A percentile compares a stretch with the other conserved stretches of the same genome.
Conservation (phyloP, 169 alveolate genomes). For the Plasmodium billcollinsi region DNA sequence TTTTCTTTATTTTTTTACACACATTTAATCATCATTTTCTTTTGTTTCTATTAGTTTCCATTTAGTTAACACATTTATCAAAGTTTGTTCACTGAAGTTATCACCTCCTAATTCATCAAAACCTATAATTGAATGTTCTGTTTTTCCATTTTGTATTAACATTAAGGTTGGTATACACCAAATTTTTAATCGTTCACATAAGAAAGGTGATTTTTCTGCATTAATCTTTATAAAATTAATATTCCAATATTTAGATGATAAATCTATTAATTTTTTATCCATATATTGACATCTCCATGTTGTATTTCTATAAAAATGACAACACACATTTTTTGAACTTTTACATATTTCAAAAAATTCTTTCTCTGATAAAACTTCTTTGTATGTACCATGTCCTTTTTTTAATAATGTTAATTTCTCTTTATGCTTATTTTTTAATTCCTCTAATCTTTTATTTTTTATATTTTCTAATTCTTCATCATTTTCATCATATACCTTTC, state of each 20-base stretch:
- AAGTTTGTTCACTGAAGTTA: constrained; percentile 22
- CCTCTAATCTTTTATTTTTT: constrained; percentile 81
- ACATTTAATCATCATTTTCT: constrained; percentile 23
- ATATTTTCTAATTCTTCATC: constrained; percentile 83
- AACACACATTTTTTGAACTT: constrained; percentile 79
- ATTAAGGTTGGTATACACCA: constrained; percentile 88
- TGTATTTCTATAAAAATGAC: constrained; percentile 86
- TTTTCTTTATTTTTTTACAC: no score
- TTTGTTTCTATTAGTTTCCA: constrained; percentile 39
- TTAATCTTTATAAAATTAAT: constrained; percentile 84
- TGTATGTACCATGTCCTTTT: constrained; percentile 83
- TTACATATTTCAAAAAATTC: constrained; percentile 85
- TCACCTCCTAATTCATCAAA: constrained; percentile 87
- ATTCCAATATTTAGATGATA: constrained; percentile 79
- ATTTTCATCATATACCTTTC: constrained; percentile 76
- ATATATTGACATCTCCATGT: constrained; percentile 85
- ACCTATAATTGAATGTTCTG: constrained; percentile 85
- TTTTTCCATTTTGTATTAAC: constrained; percentile 82
- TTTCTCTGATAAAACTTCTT: constrained; percentile 84
- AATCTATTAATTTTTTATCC: constrained; percentile 79
- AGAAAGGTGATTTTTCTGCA: constrained; percentile 85
- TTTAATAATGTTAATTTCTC: constrained; percentile 78
- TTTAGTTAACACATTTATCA: constrained; percentile 59
- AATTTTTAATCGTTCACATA: constrained; percentile 85
- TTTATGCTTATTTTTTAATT: constrained; percentile 80